A percentile compares a stretch with the other conserved stretches of the same genome.
Evolutionary conservation across 331 rosid genomes (phyloP).

Genomic region (Saraca asoca): DNA sequence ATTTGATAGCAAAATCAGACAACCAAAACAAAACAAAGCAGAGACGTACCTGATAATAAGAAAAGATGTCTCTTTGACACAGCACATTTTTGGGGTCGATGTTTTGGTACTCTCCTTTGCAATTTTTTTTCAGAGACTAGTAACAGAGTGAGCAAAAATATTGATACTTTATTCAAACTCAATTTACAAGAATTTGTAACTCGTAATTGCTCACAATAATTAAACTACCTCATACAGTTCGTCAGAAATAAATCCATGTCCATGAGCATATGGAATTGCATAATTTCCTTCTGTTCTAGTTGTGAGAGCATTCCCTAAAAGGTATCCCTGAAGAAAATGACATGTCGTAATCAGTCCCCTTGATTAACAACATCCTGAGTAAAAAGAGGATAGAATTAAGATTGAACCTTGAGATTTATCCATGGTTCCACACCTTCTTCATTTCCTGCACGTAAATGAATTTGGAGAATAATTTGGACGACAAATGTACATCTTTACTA

Average conservation of each 20-base stretch:
- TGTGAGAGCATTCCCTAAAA: slow-evolving; percentile 50
- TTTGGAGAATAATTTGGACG: not conserved
- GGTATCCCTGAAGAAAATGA: slow-evolving; percentile 51
- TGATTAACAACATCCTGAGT: too few relatives aligned
- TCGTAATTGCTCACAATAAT: not conserved
- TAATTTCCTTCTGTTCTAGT: slow-evolving; percentile 5
- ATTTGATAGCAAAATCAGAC: not conserved
- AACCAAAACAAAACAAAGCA: not conserved
- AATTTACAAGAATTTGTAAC: not conserved
- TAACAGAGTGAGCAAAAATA: not conserved
- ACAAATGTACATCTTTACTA: too few relatives aligned
- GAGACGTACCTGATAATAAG: slow-evolving; percentile 30
- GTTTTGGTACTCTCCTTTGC: slow-evolving; percentile 27
- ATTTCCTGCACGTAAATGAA: slow-evolving; percentile 43
- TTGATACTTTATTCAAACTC: not conserved
- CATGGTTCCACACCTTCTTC: slow-evolving; percentile 43
- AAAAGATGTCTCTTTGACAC: slow-evolving; percentile 31
- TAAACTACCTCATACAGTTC: slow-evolving; percentile 51
- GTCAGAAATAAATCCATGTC: slow-evolving; percentile 65
- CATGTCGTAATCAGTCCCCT: not conserved
- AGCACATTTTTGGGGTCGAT: slow-evolving; percentile 23
- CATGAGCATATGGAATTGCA: slow-evolving; percentile 50
- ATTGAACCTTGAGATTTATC: slow-evolving; percentile 54
- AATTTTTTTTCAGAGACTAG: slow-evolving; percentile 43
- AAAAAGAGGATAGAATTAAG: too few relatives aligned